phyloP scores from a whole-genome alignment of 495 filamentous ascomycete genomes.

The Lepraria neglecta region DNA sequence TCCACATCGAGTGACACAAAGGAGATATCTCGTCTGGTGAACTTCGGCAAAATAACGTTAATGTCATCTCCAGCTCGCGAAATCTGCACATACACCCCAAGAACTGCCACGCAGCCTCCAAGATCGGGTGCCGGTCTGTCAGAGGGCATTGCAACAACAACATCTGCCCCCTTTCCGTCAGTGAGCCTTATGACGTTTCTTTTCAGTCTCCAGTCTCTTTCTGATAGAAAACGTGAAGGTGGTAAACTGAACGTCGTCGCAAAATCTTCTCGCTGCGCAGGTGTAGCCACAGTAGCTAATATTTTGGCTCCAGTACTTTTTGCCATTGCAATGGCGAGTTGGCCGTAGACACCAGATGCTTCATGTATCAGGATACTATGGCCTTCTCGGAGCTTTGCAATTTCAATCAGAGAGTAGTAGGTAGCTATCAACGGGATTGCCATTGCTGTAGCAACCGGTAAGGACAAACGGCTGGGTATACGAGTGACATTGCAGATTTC shows the following conservation, averaged over 20 bases:
- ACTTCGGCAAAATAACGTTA: neutral
- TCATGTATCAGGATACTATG: slow-evolving; percentile 39
- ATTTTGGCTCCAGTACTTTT: slow-evolving; percentile 30
- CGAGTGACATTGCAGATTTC: neutral
- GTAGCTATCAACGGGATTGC: slow-evolving; percentile 32
- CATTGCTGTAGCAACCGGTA: slow-evolving; percentile 30
- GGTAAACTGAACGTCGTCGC: slow-evolving; percentile 31
- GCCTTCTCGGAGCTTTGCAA: slow-evolving; percentile 30
- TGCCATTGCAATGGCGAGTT: slow-evolving; percentile 17
- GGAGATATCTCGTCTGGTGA: slow-evolving; percentile 26
- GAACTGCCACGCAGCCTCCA: slow-evolving; percentile 49
- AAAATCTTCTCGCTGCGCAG: slow-evolving; percentile 36
- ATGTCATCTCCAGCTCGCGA: slow-evolving; percentile 15
- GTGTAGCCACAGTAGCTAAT: slow-evolving; percentile 39
- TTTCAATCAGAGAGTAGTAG: slow-evolving; percentile 31
- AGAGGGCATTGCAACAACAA: slow-evolving; percentile 48
- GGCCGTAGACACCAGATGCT: slow-evolving; percentile 33
- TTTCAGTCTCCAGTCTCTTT: slow-evolving; percentile 38
- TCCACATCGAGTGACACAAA: slow-evolving; percentile 24
- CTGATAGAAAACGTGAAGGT: slow-evolving; percentile 43
- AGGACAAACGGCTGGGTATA: slow-evolving; percentile 29
- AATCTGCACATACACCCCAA: slow-evolving; percentile 34
- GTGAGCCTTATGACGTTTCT: slow-evolving; percentile 41
- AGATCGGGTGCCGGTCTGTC: slow-evolving; percentile 42
- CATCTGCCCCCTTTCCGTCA: slow-evolving; percentile 44